These are phyloP conservation scores for Eremomyces bilateralis DNA, from an alignment of 495 filamentous ascomycete genomes.

Conservation along the genomic window DNA sequence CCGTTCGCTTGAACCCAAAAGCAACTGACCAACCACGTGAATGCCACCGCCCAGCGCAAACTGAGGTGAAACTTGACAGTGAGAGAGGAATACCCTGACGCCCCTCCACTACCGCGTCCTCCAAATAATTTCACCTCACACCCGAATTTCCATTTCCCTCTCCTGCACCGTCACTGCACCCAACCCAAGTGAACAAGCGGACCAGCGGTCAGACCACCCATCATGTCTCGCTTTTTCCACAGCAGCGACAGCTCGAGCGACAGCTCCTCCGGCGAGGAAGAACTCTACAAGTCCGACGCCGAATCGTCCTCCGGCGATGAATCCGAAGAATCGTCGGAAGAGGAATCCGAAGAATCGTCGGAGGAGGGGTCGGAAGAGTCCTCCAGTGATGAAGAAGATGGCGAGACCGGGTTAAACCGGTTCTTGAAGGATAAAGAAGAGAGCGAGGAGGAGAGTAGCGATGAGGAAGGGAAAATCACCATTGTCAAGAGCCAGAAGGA, in stretches of 20 bases:
- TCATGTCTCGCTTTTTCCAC: conserved; percentile 94
- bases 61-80: too few species aligned
- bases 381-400: conserved; percentile 39
- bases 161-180: too few species aligned
- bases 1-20: too few species aligned
- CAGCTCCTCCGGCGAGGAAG: conserved; percentile 74
- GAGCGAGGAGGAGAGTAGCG: conserved; percentile 47
- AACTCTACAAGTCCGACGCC: conserved; percentile 62
- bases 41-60: too few species aligned
- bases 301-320: conserved; percentile 22
- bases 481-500: conserved; percentile 93
- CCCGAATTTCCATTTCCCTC: too few species aligned
- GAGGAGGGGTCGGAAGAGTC: conserved; percentile 19
- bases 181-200: too few species aligned
- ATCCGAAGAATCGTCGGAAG: conserved; percentile 29
- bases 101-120: too few species aligned
- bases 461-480: conserved; percentile 61
- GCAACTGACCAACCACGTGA: too few species aligned
- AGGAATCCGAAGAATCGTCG: conserved; percentile 26
- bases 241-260: conserved; percentile 73
- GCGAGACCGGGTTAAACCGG: conserved; percentile 43
- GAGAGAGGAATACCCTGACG: too few species aligned
- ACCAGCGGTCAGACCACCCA: too few species aligned
- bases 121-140: too few species aligned
- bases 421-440: conserved; percentile 60